Percentiles rank a stretch among this genome's conserved stretches.
Conservation (phyloP, 352 stramenopile species). For the Globisporangium solare region DNA sequence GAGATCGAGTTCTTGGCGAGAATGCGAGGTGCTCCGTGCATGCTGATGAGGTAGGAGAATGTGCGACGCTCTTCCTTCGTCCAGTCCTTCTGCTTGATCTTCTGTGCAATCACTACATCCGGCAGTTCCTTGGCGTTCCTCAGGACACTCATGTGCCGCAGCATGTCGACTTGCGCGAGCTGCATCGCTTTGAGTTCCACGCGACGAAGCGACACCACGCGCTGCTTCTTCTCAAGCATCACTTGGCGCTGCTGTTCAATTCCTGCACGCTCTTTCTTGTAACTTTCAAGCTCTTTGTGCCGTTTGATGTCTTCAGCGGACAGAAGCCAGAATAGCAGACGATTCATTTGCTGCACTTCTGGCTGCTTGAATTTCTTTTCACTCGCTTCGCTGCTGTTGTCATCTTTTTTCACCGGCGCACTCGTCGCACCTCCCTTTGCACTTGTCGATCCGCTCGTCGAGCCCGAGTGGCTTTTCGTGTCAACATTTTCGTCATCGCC, state of each 20-base stretch:
- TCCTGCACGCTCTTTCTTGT: conserved; percentile 69
- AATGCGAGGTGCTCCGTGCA: conserved; percentile 74
- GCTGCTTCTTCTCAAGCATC: conserved; percentile 64
- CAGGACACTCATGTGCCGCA: conserved; percentile 63
- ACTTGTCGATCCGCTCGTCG: background rate
- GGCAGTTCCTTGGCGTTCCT: conserved; percentile 67
- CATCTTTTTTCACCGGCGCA: conserved; percentile 10
- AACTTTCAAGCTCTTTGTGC: conserved; percentile 70
- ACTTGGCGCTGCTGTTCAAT: conserved; percentile 73
- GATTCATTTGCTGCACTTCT: conserved; percentile 89
- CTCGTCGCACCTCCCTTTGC: conserved; percentile 20
- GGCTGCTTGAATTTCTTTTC: conserved; percentile 75
- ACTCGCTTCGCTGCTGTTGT: conserved; percentile 7
- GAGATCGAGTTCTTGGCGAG: conserved; percentile 55
- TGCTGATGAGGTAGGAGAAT: conserved; percentile 72
- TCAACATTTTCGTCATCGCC: conserved; percentile 25
- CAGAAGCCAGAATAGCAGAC: conserved; percentile 78
- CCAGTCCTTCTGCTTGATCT: conserved; percentile 78
- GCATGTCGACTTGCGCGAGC: conserved; percentile 73
- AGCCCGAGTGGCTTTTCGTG: conserved; percentile 13
- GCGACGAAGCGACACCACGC: conserved; percentile 52
- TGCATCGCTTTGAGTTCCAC: conserved; percentile 84
- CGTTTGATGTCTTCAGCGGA: conserved; percentile 83
- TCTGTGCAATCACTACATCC: conserved; percentile 43
- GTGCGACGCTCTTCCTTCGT: conserved; percentile 81